Base-by-base conservation (phyloP, 805 yeast genomes). In the Monosporozyma yasuniensis region DNA sequence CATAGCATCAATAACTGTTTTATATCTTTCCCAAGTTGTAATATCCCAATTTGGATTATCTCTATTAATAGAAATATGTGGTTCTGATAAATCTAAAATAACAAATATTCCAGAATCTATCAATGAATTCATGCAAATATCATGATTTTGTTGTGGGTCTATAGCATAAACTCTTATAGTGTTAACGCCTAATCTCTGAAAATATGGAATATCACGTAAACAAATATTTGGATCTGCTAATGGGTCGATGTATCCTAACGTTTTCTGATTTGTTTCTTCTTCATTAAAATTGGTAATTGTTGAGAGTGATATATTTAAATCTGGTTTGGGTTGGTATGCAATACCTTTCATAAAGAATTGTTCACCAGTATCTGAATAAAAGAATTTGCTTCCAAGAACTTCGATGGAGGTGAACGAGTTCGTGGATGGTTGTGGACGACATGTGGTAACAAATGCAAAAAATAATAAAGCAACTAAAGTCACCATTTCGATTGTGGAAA, bases 91-190 rank as follows among this genome's bases (percentile, higher is more conserved):
- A 70, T 93, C 99, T 39, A 95, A 83, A 61, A 93, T 71, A 28
- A 91, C 87, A 64, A 93, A 93, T 59, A 93, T 90, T 47, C 96
- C 97, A 50, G 91, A 95, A 23, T 85, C 86, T 51, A 76, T 76
- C 50, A 87, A 77, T 11, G 80, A 75, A 46, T 76, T 58, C 89
- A 90, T 86, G 70, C 96, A 89, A 21, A 67, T 78, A 61, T 80
- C 83, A 70, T 91, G 98, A 61, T 80, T 73, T 52, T 73, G 70
- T 1, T 76, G 67, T 16, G 91, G 82, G 69, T 90, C 83, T 47
- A 91, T 77, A 38, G 95, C 88, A 62, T 90, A 91, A 1, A 91
- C 95, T 61, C 98, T 78, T 50, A 91, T 72, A 10, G 84, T 80
- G 65, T 91, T 91, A 49, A 93, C 78, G 48, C 79, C 78, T 47